A percentile compares a stretch with the other conserved stretches of the same genome.
Evolutionary conservation across 768 basidiomycete genomes (phyloP).

Genomic region (Leccinum subgranulosum): DNA sequence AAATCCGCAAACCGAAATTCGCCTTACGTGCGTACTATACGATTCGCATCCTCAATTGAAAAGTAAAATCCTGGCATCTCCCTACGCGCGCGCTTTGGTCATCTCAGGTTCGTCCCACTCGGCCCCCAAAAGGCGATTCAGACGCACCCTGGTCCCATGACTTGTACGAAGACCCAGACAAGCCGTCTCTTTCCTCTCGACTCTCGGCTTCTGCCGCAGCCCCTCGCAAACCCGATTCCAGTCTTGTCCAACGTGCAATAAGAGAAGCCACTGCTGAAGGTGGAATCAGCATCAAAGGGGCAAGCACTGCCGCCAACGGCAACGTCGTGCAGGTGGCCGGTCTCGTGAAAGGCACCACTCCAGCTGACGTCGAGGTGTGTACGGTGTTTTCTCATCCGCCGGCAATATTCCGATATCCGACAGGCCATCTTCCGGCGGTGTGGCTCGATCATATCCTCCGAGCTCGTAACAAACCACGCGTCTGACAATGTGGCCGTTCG

Average conservation of each 20-base stretch:
- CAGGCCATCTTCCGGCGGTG: slow-evolving; percentile 80
- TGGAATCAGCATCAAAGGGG: slow-evolving; percentile 66
- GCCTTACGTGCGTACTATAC: slow-evolving; percentile 35
- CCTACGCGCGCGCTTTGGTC: background rate
- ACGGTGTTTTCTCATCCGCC: background rate
- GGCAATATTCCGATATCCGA: slow-evolving; percentile 3
- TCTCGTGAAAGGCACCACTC: slow-evolving; percentile 70
- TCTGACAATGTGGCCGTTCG: slow-evolving; percentile 54
- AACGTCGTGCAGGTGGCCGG: slow-evolving; percentile 77
- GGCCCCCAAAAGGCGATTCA: slow-evolving; percentile 61
- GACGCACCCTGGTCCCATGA: slow-evolving; percentile 73
- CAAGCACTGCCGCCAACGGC: slow-evolving; percentile 45
- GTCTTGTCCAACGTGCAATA: slow-evolving; percentile 58
- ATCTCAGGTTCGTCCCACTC: slow-evolving; percentile 39
- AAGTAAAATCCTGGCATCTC: slow-evolving; percentile 8
- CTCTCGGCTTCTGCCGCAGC: slow-evolving; percentile 40
- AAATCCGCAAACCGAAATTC: slow-evolving; percentile 30
- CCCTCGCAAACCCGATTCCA: slow-evolving; percentile 52
- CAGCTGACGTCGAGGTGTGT: slow-evolving; percentile 66
- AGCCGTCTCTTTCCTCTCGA: slow-evolving; percentile 53
- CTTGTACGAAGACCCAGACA: slow-evolving; percentile 58
- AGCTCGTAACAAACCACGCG: slow-evolving; percentile 13
- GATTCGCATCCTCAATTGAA: slow-evolving; percentile 29
- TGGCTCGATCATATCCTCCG: slow-evolving; percentile 54
- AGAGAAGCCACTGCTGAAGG: slow-evolving; percentile 50